Base-by-base conservation (phyloP, 2,329 filamentous ascomycete genomes). In the Colletotrichum sp. region DNA sequence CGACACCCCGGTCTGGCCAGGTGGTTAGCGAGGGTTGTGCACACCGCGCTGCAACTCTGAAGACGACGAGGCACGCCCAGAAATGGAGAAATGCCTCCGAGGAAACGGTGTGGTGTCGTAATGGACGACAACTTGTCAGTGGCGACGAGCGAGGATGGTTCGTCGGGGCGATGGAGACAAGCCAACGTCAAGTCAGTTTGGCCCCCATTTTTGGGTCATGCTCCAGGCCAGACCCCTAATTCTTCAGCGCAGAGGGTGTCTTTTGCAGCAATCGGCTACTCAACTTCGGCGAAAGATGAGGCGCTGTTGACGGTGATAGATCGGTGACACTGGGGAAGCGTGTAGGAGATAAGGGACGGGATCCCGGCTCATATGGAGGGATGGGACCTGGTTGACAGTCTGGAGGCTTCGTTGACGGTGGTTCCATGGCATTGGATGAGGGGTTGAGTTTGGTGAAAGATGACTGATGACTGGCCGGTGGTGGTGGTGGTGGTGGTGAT, bases 31-130 rank as follows among this genome's bases (percentile, higher is more conserved):
- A 63, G 63, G 57, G 36, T 26, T 44, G 26, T 59, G 36, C 57
- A 39, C 39, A n/a, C 26, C 16, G 63, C 32, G 71, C 63, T 73
- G 55, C 36, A 68, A 64, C 55, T 73, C 28, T 68, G 69, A 67
- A 39, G 36, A 34, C 34, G 36, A 18, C 68, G 13, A 60, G 60
- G 21, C 36, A 60, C 39, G 57, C 24, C 28, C 9, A 36, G 12
- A 55, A 55, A 57, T 72, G 72, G 73, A 68, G 63, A 64, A 36
- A 24, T 69, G 71, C 21, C 26, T 60, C 64, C 73, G 59, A 73
- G 26, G 49, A 18, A 34, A 65, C 7, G 71, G 49, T 49, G 16
- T 65, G 55, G 34, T 68, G 63, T 30, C 28, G 28, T 71, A 62
- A 39, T 39, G 32, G 36, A 5, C 26, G 30, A 24, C 26, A 26